Evolutionary conservation across 2,329 filamentous ascomycete genomes (phyloP), one percentile per base, ranked within the genome.

Genomic region (Colletotrichum navitas): DNA sequence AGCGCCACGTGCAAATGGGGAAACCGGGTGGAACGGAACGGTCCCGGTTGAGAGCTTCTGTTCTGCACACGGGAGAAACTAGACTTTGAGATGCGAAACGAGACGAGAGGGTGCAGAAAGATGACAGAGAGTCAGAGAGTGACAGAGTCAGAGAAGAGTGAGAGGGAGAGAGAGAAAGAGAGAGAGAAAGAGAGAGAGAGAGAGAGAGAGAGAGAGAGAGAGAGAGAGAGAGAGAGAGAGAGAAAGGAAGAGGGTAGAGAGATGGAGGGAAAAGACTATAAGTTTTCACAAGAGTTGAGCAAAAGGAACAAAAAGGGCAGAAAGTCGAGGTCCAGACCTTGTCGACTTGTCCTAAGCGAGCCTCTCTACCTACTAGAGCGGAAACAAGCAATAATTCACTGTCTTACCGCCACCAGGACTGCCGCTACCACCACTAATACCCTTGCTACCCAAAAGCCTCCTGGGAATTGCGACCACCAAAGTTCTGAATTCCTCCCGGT

Each of bases 361-460:
- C n/a, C 26, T 32, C 34, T 41, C 1, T 41, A 4, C n/a, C n/a
- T 29, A 29, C 29, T 14, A 29, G 29, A 68, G 34, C 45, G 32
- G 32, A 66, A 71, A 67, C 56, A 67, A 67, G 63, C 63, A 58
- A 61, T 34, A 26, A 45, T 62, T 49, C 43, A 52, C n/a, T 56
- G 43, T 60, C 64, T 68, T 51, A 12, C 34, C 6, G 10, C 34
- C 6, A 34, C 6, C 6, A 10, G 10, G 10, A 34, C 10, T 36
- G 34, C 11, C 34, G 34, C 11, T 11, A 36, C 34, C 10, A 36
- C 34, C 34, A 36, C 34, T n/a, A n/a, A n/a, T n/a, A n/a, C 34
- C 63, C 60, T 61, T 66, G 63, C 49, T 67, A 41, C 63, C 41
- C 10, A 12, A 39, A 39, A 39, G 49, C 39, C 52, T 70, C 66